Base-by-base conservation (phyloP, 495 filamentous ascomycete species). In the Glutinoglossum americanum region DNA sequence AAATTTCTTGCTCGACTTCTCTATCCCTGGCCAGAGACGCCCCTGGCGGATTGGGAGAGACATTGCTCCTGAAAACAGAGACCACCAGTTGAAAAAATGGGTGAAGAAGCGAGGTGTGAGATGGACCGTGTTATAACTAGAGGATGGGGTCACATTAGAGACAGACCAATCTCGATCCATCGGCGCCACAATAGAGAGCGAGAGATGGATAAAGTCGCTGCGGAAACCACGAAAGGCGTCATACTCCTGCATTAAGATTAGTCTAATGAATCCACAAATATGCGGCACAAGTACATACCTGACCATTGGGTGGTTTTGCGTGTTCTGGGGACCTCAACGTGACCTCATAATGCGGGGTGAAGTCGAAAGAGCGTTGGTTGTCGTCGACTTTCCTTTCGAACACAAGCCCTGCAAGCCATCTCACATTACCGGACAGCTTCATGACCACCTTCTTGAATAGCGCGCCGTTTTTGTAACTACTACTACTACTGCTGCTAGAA, bases 21-120 rank as follows among this genome's bases (percentile, higher is more conserved):
- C 89, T 51, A 84, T 72, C 9, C 87, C 89, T 15, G 89, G 92
- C 80, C 86, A 98, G 13, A 98, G 74, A 32, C 75, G 76, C 9
- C 92, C 92, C 68, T 98, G 92, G 0, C 92, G 84, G 57, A 98
- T 83, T 27, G 92, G 92, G 27, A 98, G 78, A 11, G 92, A 92
- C 82, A 98, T 89, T 15, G 86, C 83, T 0, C 90, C 90, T 7
- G 87, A 87, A 70, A 98, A 98, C 60, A 97, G 78, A 11, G 84
- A 85, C 90, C 89, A 97, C 92, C 92, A 98, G 62, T 83, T 82
- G 70, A 89, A 97, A 72, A 98, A 98, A 64, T 97, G 92, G 1
- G 89, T 94, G 66, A 98, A 98, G 74, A 97, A 94, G 7, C 89
- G 81, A 7, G 92, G 92, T 10, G 81, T 89, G 49, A 97, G 74